Percentiles rank a stretch among this genome's conserved stretches.
Conservation (phyloP, 768 basidiomycete species). For the Xerocomus spinulosus region DNA sequence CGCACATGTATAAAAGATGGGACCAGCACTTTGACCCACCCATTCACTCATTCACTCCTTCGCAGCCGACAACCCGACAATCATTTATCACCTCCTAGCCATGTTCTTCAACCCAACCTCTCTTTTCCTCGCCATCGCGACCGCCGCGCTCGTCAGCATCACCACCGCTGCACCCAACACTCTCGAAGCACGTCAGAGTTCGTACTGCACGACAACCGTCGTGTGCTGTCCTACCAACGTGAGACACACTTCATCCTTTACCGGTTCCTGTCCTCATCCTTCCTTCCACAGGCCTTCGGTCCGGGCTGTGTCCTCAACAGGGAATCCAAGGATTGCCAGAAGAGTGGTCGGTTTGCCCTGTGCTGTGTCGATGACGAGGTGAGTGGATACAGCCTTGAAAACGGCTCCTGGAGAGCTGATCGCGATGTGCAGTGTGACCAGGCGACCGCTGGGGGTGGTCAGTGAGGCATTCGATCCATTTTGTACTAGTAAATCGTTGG, state of each 20-base stretch:
- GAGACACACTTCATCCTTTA: not conserved
- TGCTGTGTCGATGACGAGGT: not conserved
- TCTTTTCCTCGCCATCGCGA: not conserved
- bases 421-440: no score
- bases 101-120: not conserved
- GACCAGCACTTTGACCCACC: not conserved
- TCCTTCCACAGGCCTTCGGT: not conserved
- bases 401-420: not conserved
- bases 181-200: not conserved
- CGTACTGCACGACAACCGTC: not conserved
- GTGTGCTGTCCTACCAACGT: not conserved
- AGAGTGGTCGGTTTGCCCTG: not conserved
- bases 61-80: not conserved
- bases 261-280: not conserved
- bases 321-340: not conserved
- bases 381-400: not conserved
- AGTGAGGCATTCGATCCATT: no score
- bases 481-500: no score
- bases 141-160: not conserved
- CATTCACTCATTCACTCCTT: not conserved
- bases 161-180: not conserved
- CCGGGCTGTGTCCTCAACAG: not conserved
- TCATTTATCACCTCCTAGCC: not conserved
- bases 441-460: no score
- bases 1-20: not conserved